Conservation (phyloP, 1,139 yeast species). For the Pneumocystis oryctolagi region DNA sequence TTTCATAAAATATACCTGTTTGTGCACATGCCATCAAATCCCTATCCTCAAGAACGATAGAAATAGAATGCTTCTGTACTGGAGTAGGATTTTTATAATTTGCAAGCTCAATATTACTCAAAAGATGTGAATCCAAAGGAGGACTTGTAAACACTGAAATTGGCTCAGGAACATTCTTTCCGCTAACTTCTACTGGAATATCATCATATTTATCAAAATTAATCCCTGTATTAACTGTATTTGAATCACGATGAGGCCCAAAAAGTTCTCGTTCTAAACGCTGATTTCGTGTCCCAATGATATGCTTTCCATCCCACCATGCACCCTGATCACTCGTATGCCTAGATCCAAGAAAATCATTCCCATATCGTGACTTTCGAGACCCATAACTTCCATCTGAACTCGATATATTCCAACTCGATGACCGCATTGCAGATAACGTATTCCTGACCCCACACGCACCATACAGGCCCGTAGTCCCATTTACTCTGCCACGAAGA, state of each 20-base stretch:
- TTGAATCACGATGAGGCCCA: conserved; percentile 72
- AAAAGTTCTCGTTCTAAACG: conserved; percentile 65
- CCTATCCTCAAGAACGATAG: conserved; percentile 88
- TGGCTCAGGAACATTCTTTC: conserved; percentile 90
- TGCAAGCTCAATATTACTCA: conserved; percentile 74
- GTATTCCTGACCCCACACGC: background rate
- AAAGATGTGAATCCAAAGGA: conserved; percentile 74
- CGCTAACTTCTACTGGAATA: conserved; percentile 95
- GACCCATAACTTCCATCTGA: background rate
- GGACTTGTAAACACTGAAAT: conserved; percentile 77
- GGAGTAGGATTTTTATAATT: conserved; percentile 95
- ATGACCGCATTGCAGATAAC: background rate
- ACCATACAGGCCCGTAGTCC: background rate
- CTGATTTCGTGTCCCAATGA: conserved; percentile 63
- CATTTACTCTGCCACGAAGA: conserved; percentile 11
- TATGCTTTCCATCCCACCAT: conserved; percentile 79
- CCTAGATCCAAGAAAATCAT: background rate
- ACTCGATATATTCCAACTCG: background rate
- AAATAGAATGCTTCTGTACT: conserved; percentile 95
- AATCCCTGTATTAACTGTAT: conserved; percentile 77
- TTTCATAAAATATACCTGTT: conserved; percentile 41
- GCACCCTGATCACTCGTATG: conserved; percentile 33
- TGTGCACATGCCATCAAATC: conserved; percentile 99
- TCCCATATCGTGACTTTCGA: background rate
- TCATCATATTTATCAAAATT: conserved; percentile 97